Percentiles rank a stretch among this genome's conserved stretches.
Evolutionary conservation across 495 filamentous ascomycete species (phyloP).

Genomic region (Letharia lupina): DNA sequence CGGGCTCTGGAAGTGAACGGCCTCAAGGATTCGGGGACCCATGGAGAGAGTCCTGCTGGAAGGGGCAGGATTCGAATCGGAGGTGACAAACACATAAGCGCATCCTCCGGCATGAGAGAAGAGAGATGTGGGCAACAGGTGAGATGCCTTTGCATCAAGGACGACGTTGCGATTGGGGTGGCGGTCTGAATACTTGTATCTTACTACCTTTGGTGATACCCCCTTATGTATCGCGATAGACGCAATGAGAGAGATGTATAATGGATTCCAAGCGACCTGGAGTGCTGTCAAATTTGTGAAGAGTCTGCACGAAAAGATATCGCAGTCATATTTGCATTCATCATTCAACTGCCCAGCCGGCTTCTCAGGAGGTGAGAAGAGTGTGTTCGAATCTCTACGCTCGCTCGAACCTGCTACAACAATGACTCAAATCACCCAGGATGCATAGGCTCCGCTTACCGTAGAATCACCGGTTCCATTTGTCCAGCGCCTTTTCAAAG

Average conservation of each 20-base stretch:
- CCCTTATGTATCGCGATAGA: conserved; percentile 14
- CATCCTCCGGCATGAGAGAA: conserved; percentile 3
- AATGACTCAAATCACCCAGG: not conserved
- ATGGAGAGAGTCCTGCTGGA: not conserved
- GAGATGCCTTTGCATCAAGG: not conserved
- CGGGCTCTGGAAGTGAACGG: conserved; percentile 52
- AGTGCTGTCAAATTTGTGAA: not conserved
- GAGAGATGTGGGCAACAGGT: conserved; percentile 2
- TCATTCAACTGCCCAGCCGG: not conserved
- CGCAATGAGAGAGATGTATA: conserved; percentile 4
- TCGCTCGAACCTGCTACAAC: not conserved
- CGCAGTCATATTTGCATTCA: not conserved
- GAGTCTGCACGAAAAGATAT: not conserved
- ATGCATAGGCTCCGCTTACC: not conserved
- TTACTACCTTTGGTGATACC: conserved; percentile 15
- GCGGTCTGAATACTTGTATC: conserved; percentile 4
- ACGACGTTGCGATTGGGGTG: conserved; percentile 1
- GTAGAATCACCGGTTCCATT: not conserved
- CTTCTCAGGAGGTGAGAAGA: not conserved
- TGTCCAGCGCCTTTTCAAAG: conserved; percentile 5
- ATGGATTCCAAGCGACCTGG: not conserved
- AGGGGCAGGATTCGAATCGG: not conserved
- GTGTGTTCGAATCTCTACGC: not conserved
- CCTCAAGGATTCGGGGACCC: not conserved
- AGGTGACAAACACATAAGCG: not conserved